Evolutionary conservation across 768 basidiomycete genomes (phyloP), one percentile per base, ranked within the genome.

Genomic region (Xerocomellus amylosporus): DNA sequence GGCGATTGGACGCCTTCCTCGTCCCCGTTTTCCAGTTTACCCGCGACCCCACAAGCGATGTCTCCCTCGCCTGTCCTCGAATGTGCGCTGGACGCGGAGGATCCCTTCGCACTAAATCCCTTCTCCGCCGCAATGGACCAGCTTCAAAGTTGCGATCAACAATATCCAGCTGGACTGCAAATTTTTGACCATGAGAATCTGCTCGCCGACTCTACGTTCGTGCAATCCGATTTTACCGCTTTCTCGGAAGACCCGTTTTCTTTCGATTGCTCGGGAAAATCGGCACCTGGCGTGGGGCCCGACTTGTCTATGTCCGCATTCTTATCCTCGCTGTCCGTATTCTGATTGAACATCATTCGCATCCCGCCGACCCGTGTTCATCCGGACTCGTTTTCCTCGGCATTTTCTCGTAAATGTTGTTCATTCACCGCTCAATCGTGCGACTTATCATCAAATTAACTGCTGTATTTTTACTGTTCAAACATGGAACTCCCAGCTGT

Each of bases 11-110:
- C 73, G 9, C 70, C 75, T 19, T 14, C 54, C 42, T 75, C 79
- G 5, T 77, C 78, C 2, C 76, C 81, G 0, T 62, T 73, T 24
- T 73, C 77, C 34, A 79, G 76, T 57, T 68, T 73, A 3, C 79
- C 81, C 1, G 54, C 71, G 6, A 77, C 79, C 5, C 77, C 79
- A 7, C 75, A 64, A 71, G 68, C 42, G 30, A 60, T 36, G 65
- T 76, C 68, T 61, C 73, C 66, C 22, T 54, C 58, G 5, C 64
- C 66, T 13, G 44, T 59, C 15, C 60, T 69, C 37, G 68, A 71
- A 37, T 56, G 62, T 31, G 39, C 46, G 7, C 38, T 63, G 22
- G 66, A 70, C 31, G 53, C 58, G 1, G 63, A 67, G 28, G 58
- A 63, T 38, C 52, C 54, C 0, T 71, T 68, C 38, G 33, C 39